Evolutionary conservation across 441 rosid species (phyloP).

Genomic region (Kokia cookei): DNA sequence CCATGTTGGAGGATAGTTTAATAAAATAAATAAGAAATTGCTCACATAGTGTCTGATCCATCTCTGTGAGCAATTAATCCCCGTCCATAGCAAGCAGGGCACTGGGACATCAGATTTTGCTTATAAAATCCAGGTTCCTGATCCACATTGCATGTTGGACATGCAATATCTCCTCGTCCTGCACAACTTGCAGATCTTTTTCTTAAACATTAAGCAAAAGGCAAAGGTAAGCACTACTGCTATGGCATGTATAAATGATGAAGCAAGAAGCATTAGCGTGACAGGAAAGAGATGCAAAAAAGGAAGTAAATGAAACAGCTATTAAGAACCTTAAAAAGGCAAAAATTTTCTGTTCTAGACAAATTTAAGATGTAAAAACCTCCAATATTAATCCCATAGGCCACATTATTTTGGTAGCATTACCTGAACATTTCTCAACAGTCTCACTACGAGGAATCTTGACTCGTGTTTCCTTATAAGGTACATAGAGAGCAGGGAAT

Average conservation of each 20-base stretch:
- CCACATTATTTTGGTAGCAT: background rate
- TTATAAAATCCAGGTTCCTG: constrained; percentile 78
- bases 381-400: background rate
- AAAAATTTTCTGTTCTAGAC: background rate
- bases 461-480: constrained; percentile 55
- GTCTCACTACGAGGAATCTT: constrained; percentile 63
- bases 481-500: constrained; percentile 72
- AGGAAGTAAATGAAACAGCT: background rate
- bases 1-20: background rate
- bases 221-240: background rate
- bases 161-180: constrained; percentile 64
- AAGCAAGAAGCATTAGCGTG: background rate
- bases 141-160: constrained; percentile 66
- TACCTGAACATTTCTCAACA: constrained; percentile 82
- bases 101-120: constrained; percentile 64
- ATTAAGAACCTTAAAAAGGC: background rate
- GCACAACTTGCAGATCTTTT: constrained; percentile 48
- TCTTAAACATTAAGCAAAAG: constrained; percentile 12
- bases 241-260: background rate
- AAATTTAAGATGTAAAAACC: background rate
- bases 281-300: background rate
- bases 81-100: constrained; percentile 73
- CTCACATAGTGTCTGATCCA: constrained; percentile 88
- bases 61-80: constrained; percentile 92
- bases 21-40: constrained; percentile 6